Evolutionary conservation across 768 basidiomycete genomes (phyloP).

Genomic region (Mycena galopus): DNA sequence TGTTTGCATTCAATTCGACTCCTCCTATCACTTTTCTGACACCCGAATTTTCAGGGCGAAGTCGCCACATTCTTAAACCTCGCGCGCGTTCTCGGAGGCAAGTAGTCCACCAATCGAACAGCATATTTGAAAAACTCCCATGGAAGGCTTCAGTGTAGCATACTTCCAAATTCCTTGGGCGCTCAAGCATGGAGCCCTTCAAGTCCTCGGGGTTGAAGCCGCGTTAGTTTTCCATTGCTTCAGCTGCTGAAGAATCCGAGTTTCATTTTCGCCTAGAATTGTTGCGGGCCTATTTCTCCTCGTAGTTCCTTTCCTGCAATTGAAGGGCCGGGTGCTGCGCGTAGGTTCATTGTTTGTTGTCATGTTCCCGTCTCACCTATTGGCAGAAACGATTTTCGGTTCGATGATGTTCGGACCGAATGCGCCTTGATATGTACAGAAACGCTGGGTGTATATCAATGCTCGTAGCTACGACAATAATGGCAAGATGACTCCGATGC

Average conservation of each 20-base stretch:
- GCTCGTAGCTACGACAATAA: too few species aligned
- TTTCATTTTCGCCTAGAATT: conserved; percentile 47
- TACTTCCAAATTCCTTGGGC: conserved; percentile 73
- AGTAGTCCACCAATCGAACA: background rate
- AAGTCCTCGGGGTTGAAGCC: background rate
- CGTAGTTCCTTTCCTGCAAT: conserved; percentile 61
- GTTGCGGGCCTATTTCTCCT: conserved; percentile 63
- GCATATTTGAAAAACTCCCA: too few species aligned
- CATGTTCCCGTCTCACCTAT: background rate
- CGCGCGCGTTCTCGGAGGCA: conserved; percentile 58
- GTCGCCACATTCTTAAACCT: conserved; percentile 70
- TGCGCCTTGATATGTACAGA: too few species aligned
- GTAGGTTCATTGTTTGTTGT: conserved; percentile 44
- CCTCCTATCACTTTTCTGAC: background rate
- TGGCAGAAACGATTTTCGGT: background rate
- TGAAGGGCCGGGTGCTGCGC: conserved; percentile 56
- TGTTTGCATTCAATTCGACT: background rate
- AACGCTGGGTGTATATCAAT: too few species aligned
- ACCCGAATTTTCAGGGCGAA: conserved; percentile 46
- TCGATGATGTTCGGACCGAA: background rate
- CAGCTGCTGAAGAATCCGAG: background rate
- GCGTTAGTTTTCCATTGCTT: background rate
- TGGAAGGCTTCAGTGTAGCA: conserved; percentile 59
- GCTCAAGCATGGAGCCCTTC: conserved; percentile 54
- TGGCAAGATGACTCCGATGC: too few species aligned